These are phyloP conservation scores for Calonectria ilicicola DNA, from an alignment of 2,329 filamentous ascomycete species.

Conservation along the genomic window DNA sequence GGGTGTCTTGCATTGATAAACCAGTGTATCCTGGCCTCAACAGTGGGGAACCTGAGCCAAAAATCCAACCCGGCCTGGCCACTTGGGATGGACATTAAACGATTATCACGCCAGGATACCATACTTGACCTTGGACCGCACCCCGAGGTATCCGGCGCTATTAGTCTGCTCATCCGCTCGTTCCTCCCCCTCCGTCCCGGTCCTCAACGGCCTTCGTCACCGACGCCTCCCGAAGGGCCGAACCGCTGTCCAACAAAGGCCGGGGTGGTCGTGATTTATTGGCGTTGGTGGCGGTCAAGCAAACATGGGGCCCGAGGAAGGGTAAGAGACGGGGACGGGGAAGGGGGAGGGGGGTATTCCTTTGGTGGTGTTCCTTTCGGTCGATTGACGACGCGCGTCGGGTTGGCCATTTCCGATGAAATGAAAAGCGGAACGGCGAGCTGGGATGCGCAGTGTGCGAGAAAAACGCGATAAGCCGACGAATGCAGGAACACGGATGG, in stretches of 20 bases:
- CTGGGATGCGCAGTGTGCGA: background rate
- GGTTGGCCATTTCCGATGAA: background rate
- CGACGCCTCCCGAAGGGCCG: conserved; percentile 2
- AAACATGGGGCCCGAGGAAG: background rate
- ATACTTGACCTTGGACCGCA: no score
- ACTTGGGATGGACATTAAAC: background rate
- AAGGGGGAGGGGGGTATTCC: background rate
- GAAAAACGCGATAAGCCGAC: background rate
- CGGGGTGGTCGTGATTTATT: background rate
- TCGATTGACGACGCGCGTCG: conserved; percentile 19
- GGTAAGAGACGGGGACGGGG: background rate
- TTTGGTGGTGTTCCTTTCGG: background rate
- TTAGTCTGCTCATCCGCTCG: no score
- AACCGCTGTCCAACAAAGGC: background rate
- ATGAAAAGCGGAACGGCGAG: conserved; percentile 6
- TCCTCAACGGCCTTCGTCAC: background rate
- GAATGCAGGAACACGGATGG: background rate
- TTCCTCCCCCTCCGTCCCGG: background rate
- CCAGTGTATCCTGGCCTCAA: background rate
- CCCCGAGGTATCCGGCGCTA: background rate
- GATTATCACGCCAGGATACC: background rate
- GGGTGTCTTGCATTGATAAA: conserved; percentile 15
- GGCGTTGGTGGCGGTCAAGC: conserved; percentile 2
- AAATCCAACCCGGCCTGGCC: background rate
- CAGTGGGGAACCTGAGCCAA: conserved; percentile 24